These are phyloP conservation scores for Chaetomium globosum DNA, from an alignment of 2,329 filamentous ascomycete genomes.

Conservation along the genomic window DNA sequence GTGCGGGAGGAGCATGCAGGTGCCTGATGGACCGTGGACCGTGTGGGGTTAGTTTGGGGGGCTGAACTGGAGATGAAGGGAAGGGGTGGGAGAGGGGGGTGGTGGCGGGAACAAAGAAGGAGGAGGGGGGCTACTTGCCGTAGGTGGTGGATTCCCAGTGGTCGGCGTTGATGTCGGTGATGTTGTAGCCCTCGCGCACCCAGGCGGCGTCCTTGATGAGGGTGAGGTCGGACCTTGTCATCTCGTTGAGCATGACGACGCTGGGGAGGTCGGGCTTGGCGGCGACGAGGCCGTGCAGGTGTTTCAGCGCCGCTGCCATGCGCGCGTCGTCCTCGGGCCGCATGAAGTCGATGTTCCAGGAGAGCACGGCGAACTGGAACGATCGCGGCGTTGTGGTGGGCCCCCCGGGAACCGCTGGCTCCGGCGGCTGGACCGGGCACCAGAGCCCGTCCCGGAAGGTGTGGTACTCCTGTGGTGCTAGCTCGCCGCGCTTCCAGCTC, in stretches of 20 bases:
- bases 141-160: conserved; percentile 53
- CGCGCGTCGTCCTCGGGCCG: conserved; percentile 40
- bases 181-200: conserved; percentile 51
- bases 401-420: conserved; percentile 17
- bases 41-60: background rate
- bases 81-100: background rate
- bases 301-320: conserved; percentile 41
- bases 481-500: conserved; percentile 29
- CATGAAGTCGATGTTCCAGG: conserved; percentile 47
- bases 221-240: conserved; percentile 49
- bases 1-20: conserved; percentile 55
- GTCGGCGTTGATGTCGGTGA: conserved; percentile 49
- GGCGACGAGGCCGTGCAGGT: conserved; percentile 35
- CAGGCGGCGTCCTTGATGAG: conserved; percentile 50
- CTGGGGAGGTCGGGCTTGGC: conserved; percentile 34
- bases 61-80: background rate
- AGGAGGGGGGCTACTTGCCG: conserved; percentile 22
- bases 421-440: conserved; percentile 11
- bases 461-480: conserved; percentile 32
- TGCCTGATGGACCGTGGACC: conserved; percentile 43
- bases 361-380: conserved; percentile 35
- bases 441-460: conserved; percentile 29
- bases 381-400: conserved; percentile 5
- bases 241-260: conserved; percentile 58
- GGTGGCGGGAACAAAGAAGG: too few relatives aligned